phyloP scores from a whole-genome alignment of 768 basidiomycete species.

The Solioccasus polychromus region DNA sequence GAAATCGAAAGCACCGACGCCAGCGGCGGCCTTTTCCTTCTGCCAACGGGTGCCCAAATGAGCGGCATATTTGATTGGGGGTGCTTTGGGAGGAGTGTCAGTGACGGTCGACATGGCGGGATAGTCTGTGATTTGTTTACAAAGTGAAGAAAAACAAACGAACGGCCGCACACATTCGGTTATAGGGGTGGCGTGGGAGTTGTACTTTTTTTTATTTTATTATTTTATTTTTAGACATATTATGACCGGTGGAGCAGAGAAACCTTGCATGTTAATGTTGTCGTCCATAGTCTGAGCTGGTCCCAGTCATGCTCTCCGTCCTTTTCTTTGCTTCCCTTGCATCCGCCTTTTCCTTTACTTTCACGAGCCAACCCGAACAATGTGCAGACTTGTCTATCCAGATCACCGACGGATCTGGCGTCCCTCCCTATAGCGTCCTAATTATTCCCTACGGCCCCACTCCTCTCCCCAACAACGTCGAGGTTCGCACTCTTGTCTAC shows the following conservation, averaged over 20 bases:
- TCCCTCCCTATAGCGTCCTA: constrained; percentile 65
- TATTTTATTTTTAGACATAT: no score
- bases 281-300: no score
- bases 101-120: constrained; percentile 29
- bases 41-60: constrained; percentile 82
- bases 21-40: constrained; percentile 83
- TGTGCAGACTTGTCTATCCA: constrained; percentile 60
- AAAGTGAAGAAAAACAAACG: background rate
- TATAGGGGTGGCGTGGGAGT: no score
- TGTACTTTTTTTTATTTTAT: no score
- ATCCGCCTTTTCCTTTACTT: constrained; percentile 41
- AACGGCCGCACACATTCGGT: no score
- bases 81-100: constrained; percentile 64
- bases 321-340: constrained; percentile 30
- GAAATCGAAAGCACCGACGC: constrained; percentile 69
- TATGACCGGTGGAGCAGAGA: no score
- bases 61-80: constrained; percentile 67
- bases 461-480: constrained; percentile 57
- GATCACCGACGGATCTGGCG: constrained; percentile 59
- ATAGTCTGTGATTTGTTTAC: constrained; percentile 12
- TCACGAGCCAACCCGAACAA: constrained; percentile 53
- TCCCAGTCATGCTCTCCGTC: no score
- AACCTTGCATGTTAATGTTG: no score
- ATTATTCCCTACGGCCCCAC: constrained; percentile 66
- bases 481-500: constrained; percentile 60